Evolutionary conservation across 768 basidiomycete genomes (phyloP).

Genomic region (Russula ochroleuca): DNA sequence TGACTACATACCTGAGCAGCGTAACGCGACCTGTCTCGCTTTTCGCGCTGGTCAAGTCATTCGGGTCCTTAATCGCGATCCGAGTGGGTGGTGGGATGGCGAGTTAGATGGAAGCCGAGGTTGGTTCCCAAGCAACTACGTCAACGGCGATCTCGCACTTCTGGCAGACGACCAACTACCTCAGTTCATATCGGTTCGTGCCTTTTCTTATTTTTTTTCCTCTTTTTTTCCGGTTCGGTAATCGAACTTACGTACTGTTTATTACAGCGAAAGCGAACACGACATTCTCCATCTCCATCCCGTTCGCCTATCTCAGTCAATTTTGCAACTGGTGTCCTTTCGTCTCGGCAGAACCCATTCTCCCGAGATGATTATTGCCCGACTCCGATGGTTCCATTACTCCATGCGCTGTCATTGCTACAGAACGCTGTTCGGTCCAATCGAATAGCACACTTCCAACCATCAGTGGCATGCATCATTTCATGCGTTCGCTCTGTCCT

Average conservation of each 20-base stretch:
- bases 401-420: constrained; percentile 80
- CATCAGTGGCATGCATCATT: constrained; percentile 91
- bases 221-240: neutral
- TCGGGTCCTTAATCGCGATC: constrained; percentile 81
- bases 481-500: constrained; percentile 88
- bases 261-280: constrained; percentile 30
- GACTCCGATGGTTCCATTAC: constrained; percentile 74
- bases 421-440: constrained; percentile 80
- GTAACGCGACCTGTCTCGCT: constrained; percentile 74
- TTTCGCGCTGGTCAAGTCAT: constrained; percentile 92
- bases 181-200: constrained; percentile 40
- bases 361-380: constrained; percentile 49
- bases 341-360: constrained; percentile 21
- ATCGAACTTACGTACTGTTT: constrained; percentile 4
- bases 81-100: constrained; percentile 98
- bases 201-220: neutral
- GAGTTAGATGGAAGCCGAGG: constrained; percentile 84
- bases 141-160: constrained; percentile 59
- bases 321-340: constrained; percentile 13
- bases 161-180: constrained; percentile 57
- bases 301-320: constrained; percentile 15
- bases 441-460: constrained; percentile 81
- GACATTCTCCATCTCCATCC: constrained; percentile 27
- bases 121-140: constrained; percentile 99
- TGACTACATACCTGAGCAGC: constrained; percentile 72